Percentiles rank a stretch among this genome's conserved stretches.
Conservation (phyloP, 2,329 filamentous ascomycete species). For the Mycosphaerella sp. region DNA sequence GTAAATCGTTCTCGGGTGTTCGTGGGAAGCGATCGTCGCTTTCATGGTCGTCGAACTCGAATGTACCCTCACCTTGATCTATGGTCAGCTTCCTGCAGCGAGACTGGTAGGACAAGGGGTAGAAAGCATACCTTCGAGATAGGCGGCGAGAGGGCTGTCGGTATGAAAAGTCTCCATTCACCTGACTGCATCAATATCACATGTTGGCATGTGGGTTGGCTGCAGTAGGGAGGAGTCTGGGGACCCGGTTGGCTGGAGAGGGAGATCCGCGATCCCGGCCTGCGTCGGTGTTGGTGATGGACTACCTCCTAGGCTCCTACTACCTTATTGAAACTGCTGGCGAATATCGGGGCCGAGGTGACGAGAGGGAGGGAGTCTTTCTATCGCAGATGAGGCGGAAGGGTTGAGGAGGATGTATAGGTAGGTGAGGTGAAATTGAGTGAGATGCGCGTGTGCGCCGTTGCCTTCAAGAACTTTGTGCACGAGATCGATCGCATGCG, state of each 20-base stretch:
- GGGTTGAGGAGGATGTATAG: not conserved
- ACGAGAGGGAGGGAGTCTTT: not conserved
- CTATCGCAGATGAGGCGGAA: not conserved
- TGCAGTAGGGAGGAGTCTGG: not conserved
- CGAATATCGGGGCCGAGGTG: not conserved
- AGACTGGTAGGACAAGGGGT: not conserved
- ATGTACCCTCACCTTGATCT: conserved; percentile 29
- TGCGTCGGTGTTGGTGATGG: not conserved
- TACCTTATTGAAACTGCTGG: too few relatives aligned
- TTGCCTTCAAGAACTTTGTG: not conserved
- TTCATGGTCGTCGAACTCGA: conserved; percentile 20
- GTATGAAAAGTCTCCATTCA: conserved; percentile 82
- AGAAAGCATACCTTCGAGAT: conserved; percentile 69
- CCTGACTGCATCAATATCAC: conserved; percentile 18
- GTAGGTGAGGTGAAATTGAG: not conserved
- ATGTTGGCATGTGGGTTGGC: not conserved
- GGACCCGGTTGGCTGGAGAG: not conserved
- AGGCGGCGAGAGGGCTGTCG: conserved; percentile 80
- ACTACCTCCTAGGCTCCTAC: not conserved
- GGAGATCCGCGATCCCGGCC: not conserved
- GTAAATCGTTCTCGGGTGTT: conserved; percentile 4
- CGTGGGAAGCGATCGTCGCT: conserved; percentile 4
- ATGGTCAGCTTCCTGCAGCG: conserved; percentile 2
- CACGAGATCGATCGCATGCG: not conserved
- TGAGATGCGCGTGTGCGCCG: not conserved